phyloP scores from a whole-genome alignment of 768 basidiomycete genomes.

The Postia placenta region DNA sequence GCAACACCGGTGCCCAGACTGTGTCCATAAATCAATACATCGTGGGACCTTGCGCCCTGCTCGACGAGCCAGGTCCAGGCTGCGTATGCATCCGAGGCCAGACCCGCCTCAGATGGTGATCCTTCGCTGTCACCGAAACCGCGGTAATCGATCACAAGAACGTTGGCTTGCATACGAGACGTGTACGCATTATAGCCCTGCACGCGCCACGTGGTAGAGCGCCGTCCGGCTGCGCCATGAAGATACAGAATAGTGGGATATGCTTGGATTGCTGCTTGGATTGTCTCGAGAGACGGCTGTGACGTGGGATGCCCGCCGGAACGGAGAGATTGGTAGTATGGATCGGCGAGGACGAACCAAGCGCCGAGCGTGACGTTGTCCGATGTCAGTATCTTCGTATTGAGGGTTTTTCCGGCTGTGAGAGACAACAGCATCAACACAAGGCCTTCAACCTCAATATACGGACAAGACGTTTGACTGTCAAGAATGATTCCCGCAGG shows the following conservation, averaged over 20 bases:
- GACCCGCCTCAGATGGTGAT: constrained; percentile 66
- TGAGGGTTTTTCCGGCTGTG: constrained; percentile 71
- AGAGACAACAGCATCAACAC: no score
- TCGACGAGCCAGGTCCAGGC: constrained; percentile 74
- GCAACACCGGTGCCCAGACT: constrained; percentile 85
- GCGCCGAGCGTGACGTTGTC: constrained; percentile 82
- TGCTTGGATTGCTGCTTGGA: constrained; percentile 47
- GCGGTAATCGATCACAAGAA: constrained; percentile 86
- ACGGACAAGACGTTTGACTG: no score
- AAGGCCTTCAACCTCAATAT: no score
- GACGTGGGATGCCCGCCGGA: constrained; percentile 29
- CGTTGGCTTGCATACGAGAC: constrained; percentile 62
- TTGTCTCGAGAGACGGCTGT: constrained; percentile 30
- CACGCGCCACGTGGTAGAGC: constrained; percentile 64
- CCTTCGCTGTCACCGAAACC: constrained; percentile 89
- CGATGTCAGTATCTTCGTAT: constrained; percentile 60
- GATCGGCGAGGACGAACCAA: constrained; percentile 76
- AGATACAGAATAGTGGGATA: constrained; percentile 84
- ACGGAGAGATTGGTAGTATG: constrained; percentile 48
- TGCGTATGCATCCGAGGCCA: constrained; percentile 65
- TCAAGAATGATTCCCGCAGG: no score
- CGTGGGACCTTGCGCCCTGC: constrained; percentile 48
- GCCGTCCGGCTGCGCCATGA: constrained; percentile 85
- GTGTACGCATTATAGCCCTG: constrained; percentile 61
- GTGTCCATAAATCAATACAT: constrained; percentile 77